A percentile compares a stretch with the other conserved stretches of the same genome.
Conservation (phyloP, 2,329 filamentous ascomycete species). For the Ophiostoma pallidulum region DNA sequence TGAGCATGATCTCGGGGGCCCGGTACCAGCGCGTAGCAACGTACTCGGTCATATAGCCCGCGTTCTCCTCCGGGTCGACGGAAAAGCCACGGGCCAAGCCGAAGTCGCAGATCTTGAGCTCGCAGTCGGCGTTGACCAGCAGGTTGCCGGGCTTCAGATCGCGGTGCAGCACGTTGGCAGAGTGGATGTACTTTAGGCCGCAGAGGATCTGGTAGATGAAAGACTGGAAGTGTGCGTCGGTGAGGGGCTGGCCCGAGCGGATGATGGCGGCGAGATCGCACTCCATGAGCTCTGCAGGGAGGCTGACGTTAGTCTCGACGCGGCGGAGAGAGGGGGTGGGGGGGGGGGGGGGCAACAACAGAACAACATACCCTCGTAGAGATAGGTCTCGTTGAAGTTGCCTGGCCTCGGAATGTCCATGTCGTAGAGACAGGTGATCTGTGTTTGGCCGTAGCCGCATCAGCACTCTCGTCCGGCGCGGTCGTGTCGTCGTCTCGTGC, state of each 20-base stretch:
- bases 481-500: too few species aligned
- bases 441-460: too few species aligned
- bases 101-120: slow-evolving; percentile 99
- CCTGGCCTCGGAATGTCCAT: slow-evolving; percentile 98
- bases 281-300: slow-evolving; percentile 80
- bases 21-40: slow-evolving; percentile 93
- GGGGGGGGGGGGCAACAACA: neutral
- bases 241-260: slow-evolving; percentile 89
- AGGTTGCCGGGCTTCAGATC: slow-evolving; percentile 96
- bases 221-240: slow-evolving; percentile 97
- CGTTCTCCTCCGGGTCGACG: slow-evolving; percentile 94
- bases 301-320: neutral
- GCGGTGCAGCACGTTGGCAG: slow-evolving; percentile 91
- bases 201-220: slow-evolving; percentile 99
- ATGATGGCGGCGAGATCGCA: slow-evolving; percentile 98
- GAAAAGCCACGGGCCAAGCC: slow-evolving; percentile 94
- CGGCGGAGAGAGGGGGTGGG: neutral
- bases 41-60: slow-evolving; percentile 99
- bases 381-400: slow-evolving; percentile 98
- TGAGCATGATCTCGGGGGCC: slow-evolving; percentile 98
- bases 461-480: neutral
- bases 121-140: slow-evolving; percentile 96
- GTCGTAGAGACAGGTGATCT: slow-evolving; percentile 98
- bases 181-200: slow-evolving; percentile 98
- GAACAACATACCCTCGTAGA: slow-evolving; percentile 87